Conservation (phyloP, 768 basidiomycete species). For the Calocybe cyanea region DNA sequence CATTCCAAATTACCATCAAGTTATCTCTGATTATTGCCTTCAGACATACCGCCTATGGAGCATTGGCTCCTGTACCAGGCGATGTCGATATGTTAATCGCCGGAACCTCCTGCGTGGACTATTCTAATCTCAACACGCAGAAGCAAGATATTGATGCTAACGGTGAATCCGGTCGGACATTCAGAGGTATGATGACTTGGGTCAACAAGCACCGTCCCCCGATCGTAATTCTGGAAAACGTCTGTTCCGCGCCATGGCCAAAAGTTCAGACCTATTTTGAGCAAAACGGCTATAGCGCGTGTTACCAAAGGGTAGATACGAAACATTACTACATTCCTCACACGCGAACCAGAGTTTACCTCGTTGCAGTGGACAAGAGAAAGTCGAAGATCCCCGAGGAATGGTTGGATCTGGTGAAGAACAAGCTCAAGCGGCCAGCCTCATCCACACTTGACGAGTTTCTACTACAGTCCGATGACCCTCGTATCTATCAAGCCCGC, state of each 20-base stretch:
- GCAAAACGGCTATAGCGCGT: slow-evolving; percentile 71
- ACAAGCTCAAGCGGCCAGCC: slow-evolving; percentile 74
- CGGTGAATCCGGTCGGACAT: slow-evolving; percentile 92
- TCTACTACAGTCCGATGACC: slow-evolving; percentile 86
- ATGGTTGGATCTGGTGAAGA: slow-evolving; percentile 62
- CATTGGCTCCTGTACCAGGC: slow-evolving; percentile 80
- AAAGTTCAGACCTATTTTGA: slow-evolving; percentile 74
- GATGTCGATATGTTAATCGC: slow-evolving; percentile 89
- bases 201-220: slow-evolving; percentile 82
- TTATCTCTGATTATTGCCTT: slow-evolving; percentile 4
- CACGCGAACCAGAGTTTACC: slow-evolving; percentile 87
- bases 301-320: slow-evolving; percentile 68
- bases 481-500: slow-evolving; percentile 85
- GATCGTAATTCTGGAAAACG: slow-evolving; percentile 93
- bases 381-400: slow-evolving; percentile 55
- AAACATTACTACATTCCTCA: slow-evolving; percentile 94
- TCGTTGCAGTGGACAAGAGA: slow-evolving; percentile 72
- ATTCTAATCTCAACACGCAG: slow-evolving; percentile 92
- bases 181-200: slow-evolving; percentile 94
- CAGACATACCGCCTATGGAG: slow-evolving; percentile 91
- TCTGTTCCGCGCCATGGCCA: slow-evolving; percentile 86
- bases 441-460: slow-evolving; percentile 90
- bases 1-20: neutral
- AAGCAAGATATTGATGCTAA: slow-evolving; percentile 86
- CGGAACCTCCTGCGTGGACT: slow-evolving; percentile 95